Evolutionary conservation across 768 basidiomycete genomes (phyloP), one percentile per base, ranked within the genome.

Genomic region (Auricularia cornea): DNA sequence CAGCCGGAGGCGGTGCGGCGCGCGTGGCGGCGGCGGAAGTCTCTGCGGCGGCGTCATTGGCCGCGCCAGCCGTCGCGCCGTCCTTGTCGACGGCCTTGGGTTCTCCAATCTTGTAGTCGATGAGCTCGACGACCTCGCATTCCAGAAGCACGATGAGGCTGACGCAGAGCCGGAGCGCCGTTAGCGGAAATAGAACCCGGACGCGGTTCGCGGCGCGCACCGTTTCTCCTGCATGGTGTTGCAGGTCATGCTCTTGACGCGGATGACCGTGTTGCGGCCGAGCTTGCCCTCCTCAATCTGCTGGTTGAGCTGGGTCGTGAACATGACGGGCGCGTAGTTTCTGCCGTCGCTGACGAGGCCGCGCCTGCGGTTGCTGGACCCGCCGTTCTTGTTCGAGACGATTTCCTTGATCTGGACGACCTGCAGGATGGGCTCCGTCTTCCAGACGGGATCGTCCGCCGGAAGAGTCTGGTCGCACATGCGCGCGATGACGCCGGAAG

Each of bases 311-410:
- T 93, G 90, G 0, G 95, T 98, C 3, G 94, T 92, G 35, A 98
- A 80, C 97, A 99, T 98, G 29, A 90, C 87, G 73, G 98, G 97
- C 59, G 90, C 79, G 72, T 90, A 97, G 67, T 90, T 77, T 23
- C 80, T 78, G 44, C 96, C 94, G 74, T 98, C 96, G 0, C 94
- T 96, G 44, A 98, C 78, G 74, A 98, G 92, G 64, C 96, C 81
- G 65, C 93, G 83, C 74, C 83, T 86, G 63, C 88, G 79, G 70
- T 89, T 88, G 54, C 73, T 12, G 68, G 64, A 70, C n/a, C 71
- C 67, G 10, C 72, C 71, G 59, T 73, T 70, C 5, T 77, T 68
- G 52, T 69, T 75, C 16, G 75, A 68, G 59, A 73, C 77, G 44
- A 97, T 88, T 71, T 86, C 86, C 75, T 93, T 96, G 66, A 94